These are phyloP conservation scores for Erucastrum elatum DNA, from an alignment of 345 rosid genomes.

Conservation along the genomic window DNA sequence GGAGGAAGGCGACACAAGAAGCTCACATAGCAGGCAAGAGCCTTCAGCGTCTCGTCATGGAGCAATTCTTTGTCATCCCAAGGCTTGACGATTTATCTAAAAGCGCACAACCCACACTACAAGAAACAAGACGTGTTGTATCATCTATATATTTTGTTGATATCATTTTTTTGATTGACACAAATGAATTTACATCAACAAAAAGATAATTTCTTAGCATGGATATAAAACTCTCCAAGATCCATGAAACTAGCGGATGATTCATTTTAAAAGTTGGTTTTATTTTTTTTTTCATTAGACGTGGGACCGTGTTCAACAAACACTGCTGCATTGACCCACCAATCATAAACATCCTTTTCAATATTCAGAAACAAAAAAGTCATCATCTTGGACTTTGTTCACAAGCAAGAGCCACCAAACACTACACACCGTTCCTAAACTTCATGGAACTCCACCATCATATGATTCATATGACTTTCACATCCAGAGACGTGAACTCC, in stretches of 20 bases:
- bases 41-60: too few species aligned
- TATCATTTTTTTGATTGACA: too few species aligned
- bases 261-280: background rate
- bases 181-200: too few species aligned
- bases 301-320: constrained; percentile 19
- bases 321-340: constrained; percentile 20
- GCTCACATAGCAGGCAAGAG: too few species aligned
- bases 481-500: constrained; percentile 37
- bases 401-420: constrained; percentile 21
- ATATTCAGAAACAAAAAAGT: background rate
- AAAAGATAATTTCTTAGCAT: background rate
- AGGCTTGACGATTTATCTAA: too few species aligned
- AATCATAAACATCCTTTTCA: constrained; percentile 1
- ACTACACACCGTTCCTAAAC: background rate
- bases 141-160: too few species aligned
- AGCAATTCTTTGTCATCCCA: too few species aligned
- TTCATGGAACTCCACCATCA: constrained; percentile 43
- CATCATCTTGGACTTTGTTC: constrained; percentile 24
- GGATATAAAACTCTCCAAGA: background rate
- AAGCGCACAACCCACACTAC: too few species aligned
- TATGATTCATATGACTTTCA: constrained; percentile 22
- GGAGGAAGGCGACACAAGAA: too few species aligned
- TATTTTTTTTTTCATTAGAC: background rate
- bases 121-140: too few species aligned
- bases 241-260: background rate